Conservation (phyloP, 768 basidiomycete genomes). For the Lyophyllum semitale region DNA sequence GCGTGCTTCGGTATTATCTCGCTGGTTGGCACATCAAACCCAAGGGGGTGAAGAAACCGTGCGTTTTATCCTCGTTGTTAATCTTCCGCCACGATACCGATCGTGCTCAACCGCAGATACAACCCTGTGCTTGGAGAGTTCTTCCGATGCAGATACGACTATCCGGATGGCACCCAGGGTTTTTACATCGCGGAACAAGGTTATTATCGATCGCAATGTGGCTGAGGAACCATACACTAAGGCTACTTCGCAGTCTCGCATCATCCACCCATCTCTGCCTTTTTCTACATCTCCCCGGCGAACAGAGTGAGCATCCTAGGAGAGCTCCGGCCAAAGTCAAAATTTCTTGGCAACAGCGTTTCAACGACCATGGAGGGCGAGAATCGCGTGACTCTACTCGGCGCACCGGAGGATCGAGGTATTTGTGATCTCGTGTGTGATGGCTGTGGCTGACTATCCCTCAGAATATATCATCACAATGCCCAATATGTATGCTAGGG, state of each 20-base stretch:
- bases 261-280: constrained; percentile 94
- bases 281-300: constrained; percentile 91
- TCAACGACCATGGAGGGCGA: constrained; percentile 97
- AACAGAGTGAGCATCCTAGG: constrained; percentile 88
- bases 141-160: constrained; percentile 95
- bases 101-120: constrained; percentile 54
- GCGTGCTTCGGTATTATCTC: constrained; percentile 91
- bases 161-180: constrained; percentile 85
- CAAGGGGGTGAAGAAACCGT: constrained; percentile 99
- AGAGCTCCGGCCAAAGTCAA: constrained; percentile 93
- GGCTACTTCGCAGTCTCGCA: constrained; percentile 72
- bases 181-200: constrained; percentile 98
- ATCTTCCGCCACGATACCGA: constrained; percentile 6
- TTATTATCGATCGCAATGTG: constrained; percentile 23
- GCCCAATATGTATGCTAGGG: constrained; percentile 97
- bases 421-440: constrained; percentile 12
- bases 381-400: constrained; percentile 83
- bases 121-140: constrained; percentile 98
- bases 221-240: neutral
- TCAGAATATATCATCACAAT: constrained; percentile 87
- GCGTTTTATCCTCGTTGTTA: constrained; percentile 31
- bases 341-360: constrained; percentile 95
- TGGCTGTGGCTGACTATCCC: constrained; percentile 5
- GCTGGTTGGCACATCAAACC: constrained; percentile 99
- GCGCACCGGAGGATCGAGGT: constrained; percentile 87